Evolutionary conservation across 148 eudicot genomes (phyloP), one percentile per base, ranked within the genome.

Genomic region (Tetragonia tetragonoides): DNA sequence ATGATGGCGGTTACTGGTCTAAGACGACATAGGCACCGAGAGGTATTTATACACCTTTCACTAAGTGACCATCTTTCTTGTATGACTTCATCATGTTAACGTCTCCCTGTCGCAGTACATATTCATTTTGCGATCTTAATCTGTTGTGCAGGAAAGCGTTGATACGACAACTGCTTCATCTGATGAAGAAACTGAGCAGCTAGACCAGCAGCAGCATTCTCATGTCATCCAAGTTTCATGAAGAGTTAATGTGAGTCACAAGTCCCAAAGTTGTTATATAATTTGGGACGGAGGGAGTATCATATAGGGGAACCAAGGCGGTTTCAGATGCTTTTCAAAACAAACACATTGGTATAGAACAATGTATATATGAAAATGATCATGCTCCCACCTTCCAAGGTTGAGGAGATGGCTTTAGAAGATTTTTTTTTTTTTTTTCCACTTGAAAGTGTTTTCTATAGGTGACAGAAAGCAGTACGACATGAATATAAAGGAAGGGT

Each of bases 301-400:
- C 24, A 12, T 42, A 7, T n/a, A 40, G 54, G 17, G 17, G 17
- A 53, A n/a, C 23, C 37, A 61, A 34, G 49, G 14, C 47, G 28
- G 56, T 78, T 61, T 60, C 40, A 59, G 73, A 14, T n/a, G 59
- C 44, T 39, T 69, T 14, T 54, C 5, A 38, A 69, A 28, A 42
- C 49, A 10, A 56, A 59, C 67, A 24, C 34, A 42, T 42, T 38
- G 11, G 40, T 57, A 68, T 38, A 59, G 17, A 69, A 24, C 65
- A 41, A 65, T 16, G 46, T 46, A 21, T 23, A 39, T 38, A 47
- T 66, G 49, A 47, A 57, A 60, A 18, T 44, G 73, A 39, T 76
- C 34, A 24, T 70, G 81, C 84, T 77, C 84, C 84, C 84, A 81
- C 84, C 81, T 73, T 66, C 10, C 38, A 67, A 40, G 84, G 81